These are phyloP conservation scores for Pleurotus tuber-regium DNA, from an alignment of 768 basidiomycete species.

Conservation along the genomic window DNA sequence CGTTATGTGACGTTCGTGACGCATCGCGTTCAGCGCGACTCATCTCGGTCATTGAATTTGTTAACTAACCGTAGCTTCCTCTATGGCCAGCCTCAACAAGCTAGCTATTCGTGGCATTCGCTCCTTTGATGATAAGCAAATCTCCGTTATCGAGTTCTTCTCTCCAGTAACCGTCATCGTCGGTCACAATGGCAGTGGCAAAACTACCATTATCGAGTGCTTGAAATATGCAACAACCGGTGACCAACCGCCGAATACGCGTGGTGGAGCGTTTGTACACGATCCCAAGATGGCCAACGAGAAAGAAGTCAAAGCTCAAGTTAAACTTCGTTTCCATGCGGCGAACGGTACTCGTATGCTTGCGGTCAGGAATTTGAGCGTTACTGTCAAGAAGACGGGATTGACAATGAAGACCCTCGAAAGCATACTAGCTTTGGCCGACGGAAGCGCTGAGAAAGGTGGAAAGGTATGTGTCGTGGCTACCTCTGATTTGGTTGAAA, in stretches of 20 bases:
- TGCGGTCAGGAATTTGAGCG: slow-evolving; percentile 86
- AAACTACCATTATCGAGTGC: slow-evolving; percentile 99
- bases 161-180: slow-evolving; percentile 98
- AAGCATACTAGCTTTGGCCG: slow-evolving; percentile 76
- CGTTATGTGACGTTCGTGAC: background rate
- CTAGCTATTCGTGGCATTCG: slow-evolving; percentile 93
- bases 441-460: slow-evolving; percentile 60
- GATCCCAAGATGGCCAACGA: slow-evolving; percentile 99
- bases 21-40: background rate
- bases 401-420: slow-evolving; percentile 98
- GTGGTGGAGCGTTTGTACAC: slow-evolving; percentile 97
- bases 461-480: slow-evolving; percentile 61
- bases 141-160: slow-evolving; percentile 95
- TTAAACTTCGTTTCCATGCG: slow-evolving; percentile 89
- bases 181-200: slow-evolving; percentile 97
- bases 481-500: background rate
- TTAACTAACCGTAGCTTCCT: too few species aligned
- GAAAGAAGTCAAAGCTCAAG: slow-evolving; percentile 98
- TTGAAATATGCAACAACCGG: slow-evolving; percentile 99
- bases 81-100: slow-evolving; percentile 85
- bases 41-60: background rate
- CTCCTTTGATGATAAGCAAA: slow-evolving; percentile 94
- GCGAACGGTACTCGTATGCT: slow-evolving; percentile 90
- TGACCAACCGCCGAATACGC: slow-evolving; percentile 95
- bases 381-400: slow-evolving; percentile 89